These are phyloP conservation scores for Arthrobotrys conoides DNA, from an alignment of 2,329 filamentous ascomycete species.

Conservation along the genomic window DNA sequence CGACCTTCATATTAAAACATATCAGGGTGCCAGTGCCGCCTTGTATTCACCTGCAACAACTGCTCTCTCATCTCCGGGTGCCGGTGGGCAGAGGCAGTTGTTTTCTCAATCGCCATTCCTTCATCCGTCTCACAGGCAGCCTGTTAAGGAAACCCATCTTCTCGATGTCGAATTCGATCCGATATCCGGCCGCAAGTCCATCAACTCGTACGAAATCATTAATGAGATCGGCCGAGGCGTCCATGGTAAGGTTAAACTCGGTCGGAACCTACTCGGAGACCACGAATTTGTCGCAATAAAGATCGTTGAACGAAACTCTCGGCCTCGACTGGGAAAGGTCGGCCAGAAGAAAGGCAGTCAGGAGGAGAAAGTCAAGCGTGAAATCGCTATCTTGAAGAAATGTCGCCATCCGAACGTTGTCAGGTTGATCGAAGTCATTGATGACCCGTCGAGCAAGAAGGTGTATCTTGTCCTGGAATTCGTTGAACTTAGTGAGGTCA, in stretches of 20 bases:
- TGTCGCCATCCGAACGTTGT: conserved; percentile 98
- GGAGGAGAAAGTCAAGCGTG: conserved; percentile 84
- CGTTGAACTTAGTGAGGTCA: conserved; percentile 92
- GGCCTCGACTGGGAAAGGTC: conserved; percentile 84
- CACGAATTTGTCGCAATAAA: conserved; percentile 87
- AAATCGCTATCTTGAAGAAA: conserved; percentile 98
- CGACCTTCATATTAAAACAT: conserved; percentile 57
- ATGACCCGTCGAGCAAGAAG: conserved; percentile 95
- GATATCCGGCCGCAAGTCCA: conserved; percentile 90
- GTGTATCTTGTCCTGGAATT: conserved; percentile 98
- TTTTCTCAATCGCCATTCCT: conserved; percentile 60
- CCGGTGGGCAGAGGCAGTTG: conserved; percentile 50
- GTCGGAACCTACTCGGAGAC: conserved; percentile 75
- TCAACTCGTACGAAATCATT: conserved; percentile 98
- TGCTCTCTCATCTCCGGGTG: conserved; percentile 55
- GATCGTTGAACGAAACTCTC: conserved; percentile 96
- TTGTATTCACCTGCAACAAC: conserved; percentile 58
- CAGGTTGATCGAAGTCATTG: conserved; percentile 94
- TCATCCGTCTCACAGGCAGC: conserved; percentile 63
- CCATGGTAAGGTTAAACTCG: conserved; percentile 97
- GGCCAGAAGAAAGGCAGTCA: conserved; percentile 70
- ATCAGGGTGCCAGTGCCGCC: conserved; percentile 53
- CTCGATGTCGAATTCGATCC: conserved; percentile 82
- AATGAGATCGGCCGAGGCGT: conserved; percentile 96
- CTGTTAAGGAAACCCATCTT: conserved; percentile 64